Evolutionary conservation across 306 rosid genomes (phyloP), one percentile per base, ranked within the genome.

Genomic region (Quercus engelmannii): DNA sequence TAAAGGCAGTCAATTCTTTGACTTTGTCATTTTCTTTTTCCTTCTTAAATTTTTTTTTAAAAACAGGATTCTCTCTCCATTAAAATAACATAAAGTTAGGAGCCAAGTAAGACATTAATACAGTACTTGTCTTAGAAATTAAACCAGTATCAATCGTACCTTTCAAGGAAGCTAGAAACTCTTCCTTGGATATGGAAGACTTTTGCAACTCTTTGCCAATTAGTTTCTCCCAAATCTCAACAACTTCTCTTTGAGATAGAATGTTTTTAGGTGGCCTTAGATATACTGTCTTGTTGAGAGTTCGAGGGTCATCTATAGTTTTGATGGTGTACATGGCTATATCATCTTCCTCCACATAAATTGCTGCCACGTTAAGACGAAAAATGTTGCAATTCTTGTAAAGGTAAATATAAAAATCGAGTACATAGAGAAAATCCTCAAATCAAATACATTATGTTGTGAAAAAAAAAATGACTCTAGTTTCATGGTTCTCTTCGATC

Each of bases 311-410:
- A 33, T 91, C 94, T 65, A 91, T 82, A 62, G 83, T 70, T 56
- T 86, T 91, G 49, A 91, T 86, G 3, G 88, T 87, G 81, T 91
- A 91, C 83, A 5, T 86, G 25, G 96, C 96, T 76, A 91, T 87
- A 73, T 91, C 96, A 86, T 91, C 91, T 87, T 91, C 94, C 17
- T 91, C 94, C 46, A 91, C 92, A 76, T 78, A 83, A 52, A 87
- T 88, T 2, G 67, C 94, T 89, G 85, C 79, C 78, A 79, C 64
- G 79, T 61, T 67, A 5, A 41, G 63, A 49, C 13, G 8, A n/a
- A 20, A 17, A 14, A 5, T 20, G 10, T 26, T n/a, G 14, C 28
- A 64, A 10, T 51, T 64, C 3, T 3, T 76, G 25, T 19, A 74
- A 0, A 9, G 55, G 4, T 41, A 69, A 23, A 15, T 3, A 82